phyloP scores from a whole-genome alignment of 768 basidiomycete genomes.

The Leccinum subtestaceum region DNA sequence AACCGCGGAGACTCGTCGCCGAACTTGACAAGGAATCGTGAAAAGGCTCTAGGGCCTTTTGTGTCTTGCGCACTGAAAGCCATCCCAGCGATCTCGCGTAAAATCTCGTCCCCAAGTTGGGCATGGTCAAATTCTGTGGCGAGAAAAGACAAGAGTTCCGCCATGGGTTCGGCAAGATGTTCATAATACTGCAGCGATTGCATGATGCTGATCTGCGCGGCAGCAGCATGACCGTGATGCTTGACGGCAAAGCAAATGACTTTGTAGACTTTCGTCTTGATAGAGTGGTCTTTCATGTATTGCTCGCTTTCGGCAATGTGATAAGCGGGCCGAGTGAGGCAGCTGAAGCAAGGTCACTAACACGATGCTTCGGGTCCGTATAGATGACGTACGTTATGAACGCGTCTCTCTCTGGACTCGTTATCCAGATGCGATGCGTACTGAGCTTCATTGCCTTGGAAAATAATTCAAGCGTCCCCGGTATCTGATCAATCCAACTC shows the following conservation, averaged over 20 bases:
- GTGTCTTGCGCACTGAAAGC: conserved; percentile 77
- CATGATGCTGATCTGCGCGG: conserved; percentile 87
- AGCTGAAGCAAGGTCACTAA: conserved; percentile 44
- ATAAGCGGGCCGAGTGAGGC: conserved; percentile 85
- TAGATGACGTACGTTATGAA: conserved; percentile 59
- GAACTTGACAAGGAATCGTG: conserved; percentile 76
- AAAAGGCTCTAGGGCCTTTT: conserved; percentile 85
- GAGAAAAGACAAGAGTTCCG: conserved; percentile 78
- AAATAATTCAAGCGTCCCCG: conserved; percentile 64
- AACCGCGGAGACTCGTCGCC: conserved; percentile 77
- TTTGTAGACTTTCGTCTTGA: conserved; percentile 77
- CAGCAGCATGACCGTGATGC: conserved; percentile 78
- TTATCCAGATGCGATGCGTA: conserved; percentile 86
- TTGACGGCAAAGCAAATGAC: conserved; percentile 92
- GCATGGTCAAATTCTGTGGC: conserved; percentile 84
- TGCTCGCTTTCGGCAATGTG: conserved; percentile 81
- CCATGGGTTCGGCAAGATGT: conserved; percentile 91
- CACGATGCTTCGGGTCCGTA: neutral
- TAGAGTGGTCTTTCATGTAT: conserved; percentile 78
- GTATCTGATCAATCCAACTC: conserved; percentile 80
- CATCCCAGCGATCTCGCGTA: conserved; percentile 82
- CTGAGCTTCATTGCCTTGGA: conserved; percentile 64
- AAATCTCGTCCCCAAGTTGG: conserved; percentile 87
- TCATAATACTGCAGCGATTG: conserved; percentile 92
- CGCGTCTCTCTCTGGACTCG: conserved; percentile 78